Conservation (phyloP, 768 basidiomycete species). For the Mrakia frigida region DNA sequence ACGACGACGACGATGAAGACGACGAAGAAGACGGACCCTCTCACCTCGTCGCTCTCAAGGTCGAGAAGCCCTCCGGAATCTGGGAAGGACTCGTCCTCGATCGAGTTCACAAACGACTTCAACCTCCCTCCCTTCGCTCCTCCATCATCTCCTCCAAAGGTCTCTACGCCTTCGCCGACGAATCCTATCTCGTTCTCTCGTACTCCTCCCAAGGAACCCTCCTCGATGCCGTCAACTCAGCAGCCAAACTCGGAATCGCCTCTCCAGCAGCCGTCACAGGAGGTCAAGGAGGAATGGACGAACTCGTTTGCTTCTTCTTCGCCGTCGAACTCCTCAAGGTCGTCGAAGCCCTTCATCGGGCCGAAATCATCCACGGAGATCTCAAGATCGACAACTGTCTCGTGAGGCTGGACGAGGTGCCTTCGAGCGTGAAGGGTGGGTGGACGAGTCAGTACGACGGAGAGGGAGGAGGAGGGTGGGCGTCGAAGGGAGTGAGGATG, state of each 20-base stretch:
- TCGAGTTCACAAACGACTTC: slow-evolving; percentile 64
- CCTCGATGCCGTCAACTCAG: slow-evolving; percentile 84
- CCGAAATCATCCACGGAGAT: slow-evolving; percentile 93
- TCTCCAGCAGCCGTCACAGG: slow-evolving; percentile 61
- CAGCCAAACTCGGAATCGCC: slow-evolving; percentile 60
- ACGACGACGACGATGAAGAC: slow-evolving; percentile 46
- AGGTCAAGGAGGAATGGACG: slow-evolving; percentile 59
- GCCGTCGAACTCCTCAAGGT: slow-evolving; percentile 78
- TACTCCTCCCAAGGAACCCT: slow-evolving; percentile 87
- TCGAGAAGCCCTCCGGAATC: slow-evolving; percentile 76
- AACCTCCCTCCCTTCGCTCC: slow-evolving; percentile 51
- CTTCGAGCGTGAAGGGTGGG: slow-evolving; percentile 51
- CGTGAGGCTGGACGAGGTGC: slow-evolving; percentile 63
- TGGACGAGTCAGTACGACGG: slow-evolving; percentile 76
- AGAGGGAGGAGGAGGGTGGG: slow-evolving; percentile 77
- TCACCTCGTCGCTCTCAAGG: slow-evolving; percentile 73
- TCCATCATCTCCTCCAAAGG: slow-evolving; percentile 73
- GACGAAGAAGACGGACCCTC: slow-evolving; percentile 56
- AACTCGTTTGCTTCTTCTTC: slow-evolving; percentile 92
- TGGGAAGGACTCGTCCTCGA: slow-evolving; percentile 92
- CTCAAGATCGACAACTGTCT: slow-evolving; percentile 99
- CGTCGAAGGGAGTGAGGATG: slow-evolving; percentile 75
- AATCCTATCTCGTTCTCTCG: slow-evolving; percentile 83
- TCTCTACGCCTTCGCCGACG: slow-evolving; percentile 78
- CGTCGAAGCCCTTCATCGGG: slow-evolving; percentile 71